These are phyloP conservation scores for Raphidocelis subcapitata DNA, from an alignment of 139 green algal species.

Conservation along the genomic window DNA sequence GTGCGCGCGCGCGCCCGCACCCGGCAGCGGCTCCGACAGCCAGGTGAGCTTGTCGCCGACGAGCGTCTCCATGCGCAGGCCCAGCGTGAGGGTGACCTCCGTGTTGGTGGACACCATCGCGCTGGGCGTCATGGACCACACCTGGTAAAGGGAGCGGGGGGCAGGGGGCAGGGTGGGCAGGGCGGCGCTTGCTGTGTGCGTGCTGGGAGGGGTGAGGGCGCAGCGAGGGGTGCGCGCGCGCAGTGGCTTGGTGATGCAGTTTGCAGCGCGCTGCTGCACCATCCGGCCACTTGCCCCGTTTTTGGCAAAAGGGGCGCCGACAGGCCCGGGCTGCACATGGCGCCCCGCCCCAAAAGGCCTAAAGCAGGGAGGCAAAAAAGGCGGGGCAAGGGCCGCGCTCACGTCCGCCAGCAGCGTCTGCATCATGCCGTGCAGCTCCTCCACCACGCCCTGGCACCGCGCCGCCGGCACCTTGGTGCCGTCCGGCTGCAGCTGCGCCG, in stretches of 20 bases:
- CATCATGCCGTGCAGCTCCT: not conserved
- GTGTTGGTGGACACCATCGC: too few relatives aligned
- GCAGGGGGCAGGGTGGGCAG: too few relatives aligned
- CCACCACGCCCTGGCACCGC: not conserved
- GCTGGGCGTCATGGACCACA: too few relatives aligned
- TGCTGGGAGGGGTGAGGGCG: too few relatives aligned
- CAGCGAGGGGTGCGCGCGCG: not conserved
- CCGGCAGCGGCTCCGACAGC: constrained; percentile 25
- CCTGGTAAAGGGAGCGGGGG: too few relatives aligned
- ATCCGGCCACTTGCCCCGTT: not conserved
- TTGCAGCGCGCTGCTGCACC: constrained; percentile 1
- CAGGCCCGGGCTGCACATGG: too few relatives aligned
- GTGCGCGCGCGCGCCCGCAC: not conserved
- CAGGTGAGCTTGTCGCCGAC: constrained; percentile 14
- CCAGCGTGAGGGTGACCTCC: not conserved
- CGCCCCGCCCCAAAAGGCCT: not conserved
- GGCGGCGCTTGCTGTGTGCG: not conserved
- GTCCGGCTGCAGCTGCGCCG: constrained; percentile 25
- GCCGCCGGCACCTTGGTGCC: constrained; percentile 13
- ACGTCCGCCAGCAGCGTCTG: not conserved
- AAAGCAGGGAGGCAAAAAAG: not conserved
- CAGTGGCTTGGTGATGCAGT: constrained; percentile 12
- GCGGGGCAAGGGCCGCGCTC: not conserved
- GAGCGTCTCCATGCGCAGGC: not conserved
- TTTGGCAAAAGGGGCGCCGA: too few relatives aligned